Percentiles rank a stretch among this genome's conserved stretches.
Evolutionary conservation across 345 rosid genomes (phyloP).

Genomic region (Psidium guajava): DNA sequence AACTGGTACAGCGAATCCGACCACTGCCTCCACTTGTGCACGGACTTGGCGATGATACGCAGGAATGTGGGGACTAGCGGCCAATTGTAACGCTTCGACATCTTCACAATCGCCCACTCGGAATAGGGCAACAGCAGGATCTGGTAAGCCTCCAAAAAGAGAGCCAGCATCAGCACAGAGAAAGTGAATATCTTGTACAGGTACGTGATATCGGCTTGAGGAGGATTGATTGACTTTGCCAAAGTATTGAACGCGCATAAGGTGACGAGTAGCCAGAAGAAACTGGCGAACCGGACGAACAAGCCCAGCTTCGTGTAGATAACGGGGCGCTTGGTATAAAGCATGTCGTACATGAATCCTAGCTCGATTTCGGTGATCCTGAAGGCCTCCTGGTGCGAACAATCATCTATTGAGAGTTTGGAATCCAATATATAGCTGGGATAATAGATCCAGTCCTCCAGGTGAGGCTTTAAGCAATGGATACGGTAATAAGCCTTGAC

Average conservation of each 20-base stretch:
- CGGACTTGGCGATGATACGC: not conserved
- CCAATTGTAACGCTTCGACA: not conserved
- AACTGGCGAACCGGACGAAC: not conserved
- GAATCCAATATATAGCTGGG: not conserved
- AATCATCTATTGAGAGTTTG: not conserved
- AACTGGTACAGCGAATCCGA: not conserved
- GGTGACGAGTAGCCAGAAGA: not conserved
- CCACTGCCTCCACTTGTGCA: not conserved
- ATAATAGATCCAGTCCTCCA: not conserved
- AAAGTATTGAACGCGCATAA: not conserved
- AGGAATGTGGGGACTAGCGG: not conserved
- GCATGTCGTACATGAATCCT: conserved; percentile 9
- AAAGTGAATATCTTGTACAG: not conserved
- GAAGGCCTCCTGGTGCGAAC: not conserved
- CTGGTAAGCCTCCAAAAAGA: not conserved
- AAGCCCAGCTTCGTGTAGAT: not conserved
- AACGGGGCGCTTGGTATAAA: conserved; percentile 1
- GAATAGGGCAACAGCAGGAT: not conserved
- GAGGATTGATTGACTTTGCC: not conserved
- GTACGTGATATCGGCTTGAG: not conserved
- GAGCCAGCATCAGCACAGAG: not conserved
- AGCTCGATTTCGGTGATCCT: conserved; percentile 4
- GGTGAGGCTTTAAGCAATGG: not conserved
- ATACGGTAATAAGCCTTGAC: not conserved
- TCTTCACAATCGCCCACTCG: not conserved